A percentile compares a stretch with the other conserved stretches of the same genome.
Evolutionary conservation across 2,329 filamentous ascomycete genomes (phyloP).

Genomic region (Pseudocercospora fijiensis): DNA sequence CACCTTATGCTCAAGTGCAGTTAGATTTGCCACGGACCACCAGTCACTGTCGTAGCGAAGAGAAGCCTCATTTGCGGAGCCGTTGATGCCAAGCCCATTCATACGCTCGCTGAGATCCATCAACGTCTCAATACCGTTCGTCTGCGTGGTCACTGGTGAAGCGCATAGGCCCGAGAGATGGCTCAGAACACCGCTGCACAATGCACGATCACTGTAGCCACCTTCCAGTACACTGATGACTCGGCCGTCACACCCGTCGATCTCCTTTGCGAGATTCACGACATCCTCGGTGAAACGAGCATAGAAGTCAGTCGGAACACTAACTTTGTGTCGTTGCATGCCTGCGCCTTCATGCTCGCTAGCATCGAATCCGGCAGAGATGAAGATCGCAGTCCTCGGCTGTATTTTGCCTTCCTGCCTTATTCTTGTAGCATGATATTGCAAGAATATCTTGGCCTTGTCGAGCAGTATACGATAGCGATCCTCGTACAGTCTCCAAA

Average conservation of each 20-base stretch:
- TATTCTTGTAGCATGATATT: conserved; percentile 66
- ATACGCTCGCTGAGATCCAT: conserved; percentile 31
- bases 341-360: conserved; percentile 89
- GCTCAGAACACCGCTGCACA: conserved; percentile 84
- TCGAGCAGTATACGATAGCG: conserved; percentile 75
- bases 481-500: conserved; percentile 82
- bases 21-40: conserved; percentile 57
- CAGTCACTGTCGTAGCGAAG: conserved; percentile 43
- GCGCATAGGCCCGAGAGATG: conserved; percentile 77
- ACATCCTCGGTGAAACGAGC: conserved; percentile 86
- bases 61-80: not conserved
- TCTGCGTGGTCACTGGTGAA: conserved; percentile 14
- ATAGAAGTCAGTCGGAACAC: conserved; percentile 96
- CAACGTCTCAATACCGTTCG: conserved; percentile 15
- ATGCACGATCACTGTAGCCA: conserved; percentile 88
- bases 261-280: conserved; percentile 76
- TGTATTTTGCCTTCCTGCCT: conserved; percentile 55
- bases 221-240: conserved; percentile 93
- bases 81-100: conserved; percentile 29
- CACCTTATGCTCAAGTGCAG: conserved; percentile 65
- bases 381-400: conserved; percentile 84
- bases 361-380: conserved; percentile 95
- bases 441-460: conserved; percentile 77
- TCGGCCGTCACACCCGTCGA: conserved; percentile 74
- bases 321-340: conserved; percentile 95